Conservation (phyloP, 2,329 filamentous ascomycete genomes). For the Diaporthe citrichinensis region DNA sequence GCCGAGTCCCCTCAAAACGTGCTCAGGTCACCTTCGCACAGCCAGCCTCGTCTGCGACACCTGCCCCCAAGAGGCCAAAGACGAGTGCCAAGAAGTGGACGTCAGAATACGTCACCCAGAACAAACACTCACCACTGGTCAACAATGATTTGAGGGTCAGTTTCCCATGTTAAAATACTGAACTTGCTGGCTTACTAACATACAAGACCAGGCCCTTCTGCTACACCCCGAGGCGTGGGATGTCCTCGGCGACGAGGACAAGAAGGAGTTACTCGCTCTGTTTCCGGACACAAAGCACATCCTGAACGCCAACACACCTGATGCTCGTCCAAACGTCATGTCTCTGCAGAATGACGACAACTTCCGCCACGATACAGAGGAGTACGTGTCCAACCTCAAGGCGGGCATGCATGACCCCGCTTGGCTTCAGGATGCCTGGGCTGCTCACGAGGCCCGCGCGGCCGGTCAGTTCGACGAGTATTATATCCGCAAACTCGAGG, state of each 20-base stretch:
- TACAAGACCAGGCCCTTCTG: conserved; percentile 51
- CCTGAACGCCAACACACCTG: conserved; percentile 48
- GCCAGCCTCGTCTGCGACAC: background rate
- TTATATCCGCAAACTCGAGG: conserved; percentile 59
- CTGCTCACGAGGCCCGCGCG: conserved; percentile 63
- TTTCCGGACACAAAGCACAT: conserved; percentile 54
- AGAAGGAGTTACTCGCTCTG: conserved; percentile 51
- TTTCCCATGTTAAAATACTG: conserved; percentile 6
- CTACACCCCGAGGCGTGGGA: conserved; percentile 56
- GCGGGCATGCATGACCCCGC: conserved; percentile 65
- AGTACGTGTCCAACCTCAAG: conserved; percentile 59
- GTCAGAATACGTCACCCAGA: conserved; percentile 52
- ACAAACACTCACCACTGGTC: conserved; percentile 53
- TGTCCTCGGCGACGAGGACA: conserved; percentile 51
- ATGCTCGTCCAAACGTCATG: conserved; percentile 53
- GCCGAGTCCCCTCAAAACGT: conserved; percentile 30
- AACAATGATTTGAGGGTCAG: conserved; percentile 52
- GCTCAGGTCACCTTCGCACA: background rate
- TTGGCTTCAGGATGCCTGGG: conserved; percentile 68
- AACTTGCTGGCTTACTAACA: conserved; percentile 31
- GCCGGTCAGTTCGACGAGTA: conserved; percentile 66
- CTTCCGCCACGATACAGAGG: conserved; percentile 58
- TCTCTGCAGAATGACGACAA: conserved; percentile 58
- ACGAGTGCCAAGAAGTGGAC: conserved; percentile 47
- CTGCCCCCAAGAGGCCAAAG: conserved; percentile 47